Percentiles rank a stretch among this genome's conserved stretches.
Conservation (phyloP, 495 filamentous ascomycete species). For the Massariosphaeria phaeospora region DNA sequence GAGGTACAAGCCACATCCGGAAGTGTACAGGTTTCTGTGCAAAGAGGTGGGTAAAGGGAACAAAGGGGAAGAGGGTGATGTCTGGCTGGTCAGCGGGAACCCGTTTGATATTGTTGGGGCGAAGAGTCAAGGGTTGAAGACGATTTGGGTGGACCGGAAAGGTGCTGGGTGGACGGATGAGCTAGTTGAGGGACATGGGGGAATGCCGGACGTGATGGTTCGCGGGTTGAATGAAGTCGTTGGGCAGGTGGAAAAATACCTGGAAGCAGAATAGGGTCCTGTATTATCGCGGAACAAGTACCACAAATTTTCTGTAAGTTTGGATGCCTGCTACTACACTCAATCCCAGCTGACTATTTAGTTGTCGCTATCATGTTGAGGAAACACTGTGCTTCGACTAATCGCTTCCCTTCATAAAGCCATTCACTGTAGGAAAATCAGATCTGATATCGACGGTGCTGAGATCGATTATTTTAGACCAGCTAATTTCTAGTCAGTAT, state of each 20-base stretch:
- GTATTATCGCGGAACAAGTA: no score
- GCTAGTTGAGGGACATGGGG: conserved; percentile 42
- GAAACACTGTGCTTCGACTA: no score
- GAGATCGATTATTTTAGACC: no score
- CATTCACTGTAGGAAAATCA: no score
- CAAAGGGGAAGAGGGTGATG: conserved; percentile 47
- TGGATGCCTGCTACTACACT: no score
- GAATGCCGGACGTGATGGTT: conserved; percentile 46
- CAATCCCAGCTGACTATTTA: no score
- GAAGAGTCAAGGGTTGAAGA: conserved; percentile 50
- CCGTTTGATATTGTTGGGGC: conserved; percentile 73
- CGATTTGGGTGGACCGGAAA: conserved; percentile 65
- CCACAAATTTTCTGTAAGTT: no score
- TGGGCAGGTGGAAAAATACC: not conserved
- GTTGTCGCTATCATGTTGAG: no score
- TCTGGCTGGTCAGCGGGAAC: conserved; percentile 74
- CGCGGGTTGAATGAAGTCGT: conserved; percentile 48
- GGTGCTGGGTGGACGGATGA: conserved; percentile 52
- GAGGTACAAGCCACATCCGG: conserved; percentile 66
- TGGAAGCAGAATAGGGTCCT: no score
- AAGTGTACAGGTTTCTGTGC: conserved; percentile 56
- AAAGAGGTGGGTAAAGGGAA: conserved; percentile 41
- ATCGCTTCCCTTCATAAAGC: no score
- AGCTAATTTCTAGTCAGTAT: no score
- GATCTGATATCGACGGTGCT: no score